Evolutionary conservation across 306 rosid genomes (phyloP), one percentile per base, ranked within the genome.

Genomic region (Cucurbita maxima): DNA sequence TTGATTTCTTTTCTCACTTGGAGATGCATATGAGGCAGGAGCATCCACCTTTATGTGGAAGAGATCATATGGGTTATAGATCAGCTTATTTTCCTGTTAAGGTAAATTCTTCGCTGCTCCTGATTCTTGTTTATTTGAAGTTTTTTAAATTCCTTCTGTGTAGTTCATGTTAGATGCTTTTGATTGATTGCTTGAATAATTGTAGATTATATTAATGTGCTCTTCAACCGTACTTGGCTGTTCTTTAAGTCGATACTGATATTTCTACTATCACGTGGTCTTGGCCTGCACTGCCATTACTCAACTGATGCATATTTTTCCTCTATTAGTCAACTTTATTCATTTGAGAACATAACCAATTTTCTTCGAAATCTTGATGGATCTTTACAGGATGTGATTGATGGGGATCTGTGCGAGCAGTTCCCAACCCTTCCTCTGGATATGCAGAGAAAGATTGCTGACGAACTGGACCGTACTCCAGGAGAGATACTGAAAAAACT

Each of bases 21-120:
- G 98, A 90, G 89, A 94, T 94, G 98, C 89, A 90, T 78, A 5
- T 94, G 92, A 94, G 98, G 84, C 98, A 94, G 88, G 97, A 94
- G 64, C 84, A 90, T 82, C 97, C 96, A 1, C 97, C 98, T 73
- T 82, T 94, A 83, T 94, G 98, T 57, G 97, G 97, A 57, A 90
- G 98, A 85, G 98, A 94, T 80, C 98, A 94, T 84, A 94, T 94
- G 97, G 96, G 87, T 76, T 94, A 86, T 76, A 83, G 98, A 84
- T 94, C 98, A 71, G 92, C 98, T 40, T 94, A 94, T 74, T 94
- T 94, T 80, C 98, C 98, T 7, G 95, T 90, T 44, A 94, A 94
- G 97, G 98, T 90, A 86, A 80, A 12, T 47, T 69, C 10, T 3
- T 0, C 5, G 38, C 58, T 52, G 50, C 74, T 56, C 8, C 57